Base-by-base conservation (phyloP, 2,329 filamentous ascomycete genomes). In the Ascochyta lentis region DNA sequence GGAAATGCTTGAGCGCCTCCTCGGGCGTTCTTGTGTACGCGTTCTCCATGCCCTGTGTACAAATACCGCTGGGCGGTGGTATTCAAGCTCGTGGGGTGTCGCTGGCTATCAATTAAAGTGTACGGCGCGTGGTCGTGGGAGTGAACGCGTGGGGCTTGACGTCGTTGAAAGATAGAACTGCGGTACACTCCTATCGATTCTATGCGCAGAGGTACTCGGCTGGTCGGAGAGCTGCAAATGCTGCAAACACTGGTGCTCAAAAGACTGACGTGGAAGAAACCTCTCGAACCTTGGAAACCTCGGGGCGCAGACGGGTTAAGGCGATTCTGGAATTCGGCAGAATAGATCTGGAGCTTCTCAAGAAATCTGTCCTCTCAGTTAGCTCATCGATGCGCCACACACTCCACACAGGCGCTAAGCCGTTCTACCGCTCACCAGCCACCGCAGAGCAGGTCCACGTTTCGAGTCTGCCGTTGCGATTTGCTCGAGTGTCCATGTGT, bases 1-100 rank as follows among this genome's bases (percentile, higher is more conserved):
- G 65, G 68, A 86, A 85, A 60, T 83, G 75, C 59, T 76, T 74
- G 60, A 86, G 78, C 67, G 79, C 79, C 63, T 85, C 80, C 43
- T 74, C 72, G 46, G 80, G 74, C 59, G 81, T 77, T 65, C 74
- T 76, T 39, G 80, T 75, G 66, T 80, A 85, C 34, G 83, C 78
- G 69, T 81, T 79, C 66, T 85, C 83, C 83, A 85, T 85, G 52
- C 64, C 63, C 51, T 47, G 23, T 40, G 31, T 44, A 38, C 37
- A 33, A 31, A 27, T 19, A 37, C 24, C 33, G 27, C 22, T 15
- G 16, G n/a, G 47, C 12, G 29, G 29, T 24, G 16, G 16, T 34
- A 38, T 10, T 22, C 2, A 10, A 38, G n/a, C 29, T 42, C 6
- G 53, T 39, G 19, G 12, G 24, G 19, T 23, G 41, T 44, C 31